Conservation (phyloP, 805 yeast species). For the Grigorovia yakushimaensis region DNA sequence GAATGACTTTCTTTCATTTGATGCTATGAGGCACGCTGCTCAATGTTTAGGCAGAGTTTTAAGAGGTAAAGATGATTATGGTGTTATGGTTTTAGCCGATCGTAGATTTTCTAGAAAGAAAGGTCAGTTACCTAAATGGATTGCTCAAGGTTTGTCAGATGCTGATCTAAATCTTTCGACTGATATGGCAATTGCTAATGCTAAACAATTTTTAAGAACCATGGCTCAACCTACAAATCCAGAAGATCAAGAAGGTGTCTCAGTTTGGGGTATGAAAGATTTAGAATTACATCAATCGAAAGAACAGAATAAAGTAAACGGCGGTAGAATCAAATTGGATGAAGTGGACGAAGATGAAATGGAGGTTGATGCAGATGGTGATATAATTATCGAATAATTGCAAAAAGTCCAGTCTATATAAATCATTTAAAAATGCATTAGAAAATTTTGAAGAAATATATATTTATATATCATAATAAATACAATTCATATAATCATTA, state of each 20-base stretch:
- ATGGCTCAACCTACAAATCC: conserved; percentile 91
- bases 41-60: conserved; percentile 96
- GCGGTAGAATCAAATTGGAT: not conserved
- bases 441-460: too few relatives aligned
- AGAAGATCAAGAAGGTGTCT: conserved; percentile 85
- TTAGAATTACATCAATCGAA: conserved; percentile 42
- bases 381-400: conserved; percentile 10
- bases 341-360: not conserved
- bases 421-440: not conserved
- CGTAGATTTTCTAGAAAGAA: conserved; percentile 81
- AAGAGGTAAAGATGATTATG: conserved; percentile 97
- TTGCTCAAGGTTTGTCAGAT: conserved; percentile 82
- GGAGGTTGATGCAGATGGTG: conserved; percentile 17
- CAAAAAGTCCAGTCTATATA: not conserved
- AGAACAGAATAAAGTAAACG: conserved; percentile 1
- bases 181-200: conserved; percentile 94
- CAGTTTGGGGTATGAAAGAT: conserved; percentile 82
- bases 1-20: conserved; percentile 90
- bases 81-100: conserved; percentile 96
- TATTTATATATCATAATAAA: too few relatives aligned
- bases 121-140: conserved; percentile 92
- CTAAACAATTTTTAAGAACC: conserved; percentile 82
- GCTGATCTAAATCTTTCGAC: conserved; percentile 89
- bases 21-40: conserved; percentile 99
- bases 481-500: too few relatives aligned